phyloP scores from a whole-genome alignment of 2,329 filamentous ascomycete genomes.

The Neofusicoccum cordaticola region DNA sequence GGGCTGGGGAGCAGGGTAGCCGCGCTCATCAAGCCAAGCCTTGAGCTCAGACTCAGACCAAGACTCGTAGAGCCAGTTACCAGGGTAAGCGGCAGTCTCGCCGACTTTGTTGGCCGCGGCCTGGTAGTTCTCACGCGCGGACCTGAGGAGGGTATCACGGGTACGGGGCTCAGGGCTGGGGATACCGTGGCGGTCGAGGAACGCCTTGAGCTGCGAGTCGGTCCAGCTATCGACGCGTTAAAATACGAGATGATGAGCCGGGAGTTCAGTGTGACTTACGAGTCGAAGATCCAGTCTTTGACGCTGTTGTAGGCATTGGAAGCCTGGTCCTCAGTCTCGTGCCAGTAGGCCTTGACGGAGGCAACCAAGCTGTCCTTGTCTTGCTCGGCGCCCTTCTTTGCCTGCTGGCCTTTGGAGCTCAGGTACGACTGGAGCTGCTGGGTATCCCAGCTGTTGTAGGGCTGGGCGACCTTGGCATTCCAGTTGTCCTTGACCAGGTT shows the following conservation, averaged over 20 bases:
- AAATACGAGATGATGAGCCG: constrained; percentile 18
- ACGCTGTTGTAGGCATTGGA: constrained; percentile 68
- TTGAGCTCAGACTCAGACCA: constrained; percentile 96
- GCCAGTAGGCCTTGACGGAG: constrained; percentile 72
- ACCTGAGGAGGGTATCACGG: constrained; percentile 75
- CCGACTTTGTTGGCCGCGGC: constrained; percentile 69
- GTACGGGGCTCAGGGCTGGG: constrained; percentile 84
- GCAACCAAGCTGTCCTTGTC: constrained; percentile 66
- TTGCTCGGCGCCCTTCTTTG: constrained; percentile 63
- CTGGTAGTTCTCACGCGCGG: constrained; percentile 79
- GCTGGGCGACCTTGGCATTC: constrained; percentile 70
- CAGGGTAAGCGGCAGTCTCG: constrained; percentile 81
- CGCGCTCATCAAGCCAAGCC: constrained; percentile 85
- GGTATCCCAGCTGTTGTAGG: constrained; percentile 75
- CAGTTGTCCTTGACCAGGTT: constrained; percentile 86
- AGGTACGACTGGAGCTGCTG: constrained; percentile 67
- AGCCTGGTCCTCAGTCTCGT: constrained; percentile 74
- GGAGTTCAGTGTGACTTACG: constrained; percentile 41
- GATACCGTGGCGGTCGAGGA: constrained; percentile 84
- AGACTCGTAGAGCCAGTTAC: constrained; percentile 86
- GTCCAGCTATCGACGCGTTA: constrained; percentile 66
- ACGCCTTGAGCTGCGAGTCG: constrained; percentile 89
- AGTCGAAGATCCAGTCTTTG: constrained; percentile 90
- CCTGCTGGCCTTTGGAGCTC: constrained; percentile 66
- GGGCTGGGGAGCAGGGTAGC: constrained; percentile 82